Evolutionary conservation across 768 basidiomycete genomes (phyloP).

Genomic region (Tubosaeta sp.): DNA sequence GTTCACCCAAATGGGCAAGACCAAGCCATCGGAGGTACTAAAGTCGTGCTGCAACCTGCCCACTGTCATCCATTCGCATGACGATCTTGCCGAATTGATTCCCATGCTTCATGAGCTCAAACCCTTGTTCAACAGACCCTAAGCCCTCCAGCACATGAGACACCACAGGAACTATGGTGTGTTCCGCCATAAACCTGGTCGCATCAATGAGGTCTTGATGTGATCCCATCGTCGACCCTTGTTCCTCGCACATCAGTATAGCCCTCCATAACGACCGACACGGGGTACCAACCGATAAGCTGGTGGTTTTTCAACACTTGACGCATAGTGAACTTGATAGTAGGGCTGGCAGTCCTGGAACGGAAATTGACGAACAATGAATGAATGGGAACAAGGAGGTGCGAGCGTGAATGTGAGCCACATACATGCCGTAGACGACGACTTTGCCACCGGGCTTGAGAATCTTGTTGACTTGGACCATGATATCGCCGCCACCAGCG

Average conservation of each 20-base stretch:
- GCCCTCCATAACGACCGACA: constrained; percentile 1
- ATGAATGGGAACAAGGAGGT: constrained; percentile 1
- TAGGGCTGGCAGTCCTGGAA: constrained; percentile 56
- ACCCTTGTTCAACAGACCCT: constrained; percentile 61
- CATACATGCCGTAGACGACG: constrained; percentile 63
- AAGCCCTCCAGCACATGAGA: constrained; percentile 69
- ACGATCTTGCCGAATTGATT: constrained; percentile 80
- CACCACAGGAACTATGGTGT: constrained; percentile 66
- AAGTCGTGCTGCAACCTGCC: constrained; percentile 24
- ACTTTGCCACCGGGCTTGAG: constrained; percentile 57
- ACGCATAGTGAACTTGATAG: constrained; percentile 69
- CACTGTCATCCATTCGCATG: constrained; percentile 37
- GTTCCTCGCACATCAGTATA: constrained; percentile 14
- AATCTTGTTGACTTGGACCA: constrained; percentile 42
- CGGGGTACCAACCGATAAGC: constrained; percentile 53
- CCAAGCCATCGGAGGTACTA: constrained; percentile 7
- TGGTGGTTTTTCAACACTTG: constrained; percentile 73
- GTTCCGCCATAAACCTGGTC: constrained; percentile 61
- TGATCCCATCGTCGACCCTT: constrained; percentile 85
- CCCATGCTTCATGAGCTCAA: constrained; percentile 58
- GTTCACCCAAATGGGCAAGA: background rate
- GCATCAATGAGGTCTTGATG: constrained; percentile 68
- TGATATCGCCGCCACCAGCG: constrained; percentile 65
- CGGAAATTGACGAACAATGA: constrained; percentile 9
- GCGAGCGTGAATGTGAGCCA: background rate